Base-by-base conservation (phyloP, 2,329 filamentous ascomycete species). In the Lanzia echinophila region DNA sequence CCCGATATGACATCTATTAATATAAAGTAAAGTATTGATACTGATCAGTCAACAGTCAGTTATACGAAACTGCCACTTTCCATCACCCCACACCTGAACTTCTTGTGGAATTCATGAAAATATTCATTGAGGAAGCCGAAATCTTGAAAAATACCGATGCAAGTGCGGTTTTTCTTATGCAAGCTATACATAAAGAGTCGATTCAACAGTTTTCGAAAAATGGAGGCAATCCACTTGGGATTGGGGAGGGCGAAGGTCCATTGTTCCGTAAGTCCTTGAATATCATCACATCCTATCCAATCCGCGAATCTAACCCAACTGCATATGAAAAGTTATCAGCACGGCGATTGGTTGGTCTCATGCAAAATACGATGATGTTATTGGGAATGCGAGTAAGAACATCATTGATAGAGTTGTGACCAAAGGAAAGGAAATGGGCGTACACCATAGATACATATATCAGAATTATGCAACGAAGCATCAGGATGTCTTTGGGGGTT, bases 401-500 rank as follows among this genome's bases (percentile, higher is more conserved):
- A 60, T 68, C 2, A 50, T 70, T 12, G 55, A 65, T 12, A 60
- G 65, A 0, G 61, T 60, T 15, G 60, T 67, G 11, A 58, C 58
- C 0, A 62, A 65, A 6, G 68, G 70, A 12, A 60, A 64, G 41
- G 59, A 65, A n/a, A 60, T 64, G 6, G 68, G 67, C 0, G 56
- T 72, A 0, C 62, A 69, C 36, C 65, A 71, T 50, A 64, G 66
- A 1, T 75, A 67, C 33, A 57, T 76, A 28, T 73, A 72, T 56
- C 61, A 72, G 31, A 72, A 73, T 53, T 73, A 74, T 53, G 70
- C 70, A 3, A 62, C 67, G 13, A 42, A 54, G 7, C 62, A 63
- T 17, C 71, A 73, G 55, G 56, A 66, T 42, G 66, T 71, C 2
- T 62, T 74, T 15, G 28, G 53, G n/a, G 58, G 67, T 6, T 73